Base-by-base conservation (phyloP, 1,284 basidiomycete genomes). In the Fistulinella cinereoalba region DNA sequence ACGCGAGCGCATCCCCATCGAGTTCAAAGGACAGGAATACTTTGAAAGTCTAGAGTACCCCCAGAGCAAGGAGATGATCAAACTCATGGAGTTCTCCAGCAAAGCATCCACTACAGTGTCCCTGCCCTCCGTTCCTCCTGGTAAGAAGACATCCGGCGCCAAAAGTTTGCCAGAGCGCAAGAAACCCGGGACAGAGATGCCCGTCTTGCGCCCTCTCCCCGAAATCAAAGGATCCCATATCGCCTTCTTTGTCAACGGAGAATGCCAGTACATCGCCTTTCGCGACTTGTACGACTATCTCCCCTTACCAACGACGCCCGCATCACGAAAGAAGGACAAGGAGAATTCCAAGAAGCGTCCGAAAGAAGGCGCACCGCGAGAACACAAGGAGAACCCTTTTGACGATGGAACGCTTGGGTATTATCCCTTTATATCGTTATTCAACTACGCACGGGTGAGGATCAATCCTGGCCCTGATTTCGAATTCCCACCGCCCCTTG, bases 321-420 rank as follows among this genome's bases (percentile, higher is more conserved):
- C 72, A 22, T 73, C 76, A 10, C 73, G 76, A 46, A 75, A 76
- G 57, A 79, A 80, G 55, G 75, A 73, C 33, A 75, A 75, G 58
- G 75, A 79, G 50, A 75, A 43, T 11, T 60, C 66, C 15, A 68
- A 75, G 60, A 81, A 76, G 56, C 74, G 79, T 31, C 69, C 73
- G 25, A 74, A 80, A 49, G 85, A 88, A 58, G 83, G 81, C 24
- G 74, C 81, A 23, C 62, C 62, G n/a, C 79, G 82, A 44, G 84
- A 87, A 56, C 87, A 89, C 62, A 79, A 79, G 50, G 81, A 92
- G 65, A 93, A 94, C 55, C 77, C 81, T 1, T 88, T 92, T 62
- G 95, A 99, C 67, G 97, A 99, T 65, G 97, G 97, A 10, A 87
- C 86, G 16, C 71, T 97, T 6, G 97, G 97, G 0, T 99, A 99